phyloP scores from a whole-genome alignment of 1,139 yeast genomes.

The Suhomyces bribrorum region DNA sequence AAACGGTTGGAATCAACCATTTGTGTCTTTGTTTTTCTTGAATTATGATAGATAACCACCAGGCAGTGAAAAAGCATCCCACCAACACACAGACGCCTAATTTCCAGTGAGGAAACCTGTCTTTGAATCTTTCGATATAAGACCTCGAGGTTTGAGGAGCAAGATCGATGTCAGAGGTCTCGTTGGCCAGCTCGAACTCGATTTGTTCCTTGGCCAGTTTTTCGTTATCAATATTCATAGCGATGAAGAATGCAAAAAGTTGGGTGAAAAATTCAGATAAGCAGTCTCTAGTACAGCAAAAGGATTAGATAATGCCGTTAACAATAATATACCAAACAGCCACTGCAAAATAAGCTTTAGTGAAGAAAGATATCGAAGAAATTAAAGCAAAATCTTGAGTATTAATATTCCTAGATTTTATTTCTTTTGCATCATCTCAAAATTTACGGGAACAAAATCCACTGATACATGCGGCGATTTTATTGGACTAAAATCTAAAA shows the following conservation, averaged over 20 bases:
- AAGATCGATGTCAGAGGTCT: constrained; percentile 3
- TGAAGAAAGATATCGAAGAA: background rate
- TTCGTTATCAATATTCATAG: constrained; percentile 1
- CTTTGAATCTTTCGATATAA: constrained; percentile 9
- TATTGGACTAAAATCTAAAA: too few species aligned
- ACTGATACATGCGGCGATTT: too few species aligned
- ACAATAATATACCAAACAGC: background rate
- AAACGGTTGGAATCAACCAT: constrained; percentile 66
- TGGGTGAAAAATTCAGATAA: too few species aligned
- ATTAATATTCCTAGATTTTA: too few species aligned
- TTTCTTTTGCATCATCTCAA: too few species aligned
- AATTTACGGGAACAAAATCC: too few species aligned
- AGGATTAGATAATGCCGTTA: too few species aligned
- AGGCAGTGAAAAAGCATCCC: constrained; percentile 58
- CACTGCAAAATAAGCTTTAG: background rate
- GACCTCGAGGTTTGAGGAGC: constrained; percentile 6
- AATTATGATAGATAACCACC: constrained; percentile 64
- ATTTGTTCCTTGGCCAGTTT: constrained; percentile 3
- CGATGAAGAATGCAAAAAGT: too few species aligned
- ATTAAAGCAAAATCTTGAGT: background rate
- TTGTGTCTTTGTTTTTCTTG: constrained; percentile 53
- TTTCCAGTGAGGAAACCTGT: constrained; percentile 17
- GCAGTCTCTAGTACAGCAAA: background rate
- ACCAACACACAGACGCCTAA: constrained; percentile 32
- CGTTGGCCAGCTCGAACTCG: constrained; percentile 2